These are phyloP conservation scores for Clonostachys sp. DNA, from an alignment of 2,329 filamentous ascomycete species.

Conservation along the genomic window DNA sequence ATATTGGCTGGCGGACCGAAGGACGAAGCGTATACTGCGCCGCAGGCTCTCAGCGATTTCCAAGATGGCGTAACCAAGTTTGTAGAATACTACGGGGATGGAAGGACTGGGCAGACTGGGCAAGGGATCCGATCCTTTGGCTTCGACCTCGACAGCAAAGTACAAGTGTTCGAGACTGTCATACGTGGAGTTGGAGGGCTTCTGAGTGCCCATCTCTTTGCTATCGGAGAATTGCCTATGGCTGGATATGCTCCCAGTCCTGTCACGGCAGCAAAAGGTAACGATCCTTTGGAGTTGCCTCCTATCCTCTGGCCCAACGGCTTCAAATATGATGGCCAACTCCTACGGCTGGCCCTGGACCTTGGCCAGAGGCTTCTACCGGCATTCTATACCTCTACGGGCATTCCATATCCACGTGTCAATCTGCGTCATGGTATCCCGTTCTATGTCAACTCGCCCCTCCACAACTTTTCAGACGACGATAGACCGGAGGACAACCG, in stretches of 20 bases:
- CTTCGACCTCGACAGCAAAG: conserved; percentile 95
- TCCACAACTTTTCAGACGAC: conserved; percentile 49
- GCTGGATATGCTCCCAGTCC: conserved; percentile 61
- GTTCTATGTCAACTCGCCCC: conserved; percentile 83
- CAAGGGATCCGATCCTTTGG: conserved; percentile 70
- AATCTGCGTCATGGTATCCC: conserved; percentile 88
- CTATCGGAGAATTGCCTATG: conserved; percentile 85
- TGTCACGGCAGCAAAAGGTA: conserved; percentile 7
- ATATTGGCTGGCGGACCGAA: conserved; percentile 75
- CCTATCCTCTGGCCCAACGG: conserved; percentile 71
- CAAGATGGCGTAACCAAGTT: conserved; percentile 74
- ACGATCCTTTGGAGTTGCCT: conserved; percentile 38
- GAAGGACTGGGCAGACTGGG: conserved; percentile 62
- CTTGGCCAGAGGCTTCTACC: conserved; percentile 80
- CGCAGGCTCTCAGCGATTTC: conserved; percentile 63
- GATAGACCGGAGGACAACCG: conserved; percentile 28
- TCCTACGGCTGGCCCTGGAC: conserved; percentile 85
- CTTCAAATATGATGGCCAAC: conserved; percentile 82
- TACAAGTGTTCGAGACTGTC: conserved; percentile 97
- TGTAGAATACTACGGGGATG: conserved; percentile 83
- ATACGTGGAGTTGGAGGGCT: conserved; percentile 90
- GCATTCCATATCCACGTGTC: conserved; percentile 90
- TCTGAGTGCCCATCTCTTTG: conserved; percentile 90
- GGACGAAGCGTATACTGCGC: conserved; percentile 26
- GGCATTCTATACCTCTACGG: conserved; percentile 86